Evolutionary conservation across 805 yeast genomes (phyloP).

Genomic region (Schwanniomyces polymorphus): DNA sequence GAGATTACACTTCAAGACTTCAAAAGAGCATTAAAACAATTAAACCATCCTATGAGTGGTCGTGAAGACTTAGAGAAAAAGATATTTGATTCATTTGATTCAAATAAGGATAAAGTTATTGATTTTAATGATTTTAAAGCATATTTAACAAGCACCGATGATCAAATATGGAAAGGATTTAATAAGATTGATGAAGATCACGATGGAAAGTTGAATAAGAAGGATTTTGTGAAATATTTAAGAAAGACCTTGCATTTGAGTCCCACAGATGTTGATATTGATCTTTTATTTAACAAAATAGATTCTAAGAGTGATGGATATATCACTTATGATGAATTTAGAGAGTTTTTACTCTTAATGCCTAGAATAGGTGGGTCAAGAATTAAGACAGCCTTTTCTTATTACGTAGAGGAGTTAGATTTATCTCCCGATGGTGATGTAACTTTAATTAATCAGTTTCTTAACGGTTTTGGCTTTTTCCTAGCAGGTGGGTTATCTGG

Average conservation of each 20-base stretch:
- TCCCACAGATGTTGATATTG: slow-evolving; percentile 54
- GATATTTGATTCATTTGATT: slow-evolving; percentile 60
- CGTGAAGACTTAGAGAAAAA: slow-evolving; percentile 57
- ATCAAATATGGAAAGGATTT: slow-evolving; percentile 70
- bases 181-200: slow-evolving; percentile 64
- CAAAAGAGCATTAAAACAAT: slow-evolving; percentile 41
- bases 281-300: slow-evolving; percentile 53
- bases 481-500: slow-evolving; percentile 96
- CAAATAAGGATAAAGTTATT: slow-evolving; percentile 53
- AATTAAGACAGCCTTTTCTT: slow-evolving; percentile 76
- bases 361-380: slow-evolving; percentile 80
- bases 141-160: slow-evolving; percentile 67
- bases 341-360: slow-evolving; percentile 77
- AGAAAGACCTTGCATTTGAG: slow-evolving; percentile 49
- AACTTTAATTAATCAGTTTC: slow-evolving; percentile 72
- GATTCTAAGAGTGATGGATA: slow-evolving; percentile 62
- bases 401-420: slow-evolving; percentile 76
- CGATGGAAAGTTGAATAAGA: slow-evolving; percentile 67
- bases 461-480: slow-evolving; percentile 87
- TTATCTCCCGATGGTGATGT: slow-evolving; percentile 91
- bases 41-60: slow-evolving; percentile 65
- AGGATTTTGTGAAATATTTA: slow-evolving; percentile 69
- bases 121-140: slow-evolving; percentile 66
- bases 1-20: slow-evolving; percentile 50
- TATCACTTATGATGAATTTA: slow-evolving; percentile 82